phyloP scores from a whole-genome alignment of 768 basidiomycete genomes.

The Hericium alpestre region DNA sequence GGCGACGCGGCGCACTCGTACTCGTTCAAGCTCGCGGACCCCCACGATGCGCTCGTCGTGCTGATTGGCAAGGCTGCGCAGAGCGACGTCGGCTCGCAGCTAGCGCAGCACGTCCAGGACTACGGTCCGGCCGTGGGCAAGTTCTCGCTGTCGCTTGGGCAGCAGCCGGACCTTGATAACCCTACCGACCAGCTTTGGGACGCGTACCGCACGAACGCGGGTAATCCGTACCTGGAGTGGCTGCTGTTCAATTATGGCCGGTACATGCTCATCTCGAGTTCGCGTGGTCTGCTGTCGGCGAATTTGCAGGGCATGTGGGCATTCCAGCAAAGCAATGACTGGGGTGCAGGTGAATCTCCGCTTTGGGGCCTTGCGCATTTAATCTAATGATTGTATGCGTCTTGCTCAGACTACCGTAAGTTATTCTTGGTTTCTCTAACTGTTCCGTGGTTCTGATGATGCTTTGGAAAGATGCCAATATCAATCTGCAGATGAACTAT shows the following conservation, averaged over 20 bases:
- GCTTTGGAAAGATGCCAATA: slow-evolving; percentile 47
- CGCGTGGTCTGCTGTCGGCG: slow-evolving; percentile 52
- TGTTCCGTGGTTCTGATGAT: neutral
- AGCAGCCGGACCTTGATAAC: slow-evolving; percentile 37
- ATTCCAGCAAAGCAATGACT: slow-evolving; percentile 39
- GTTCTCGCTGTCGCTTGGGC: slow-evolving; percentile 53
- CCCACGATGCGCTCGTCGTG: slow-evolving; percentile 36
- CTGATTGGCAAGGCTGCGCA: slow-evolving; percentile 20
- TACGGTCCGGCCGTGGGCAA: slow-evolving; percentile 28
- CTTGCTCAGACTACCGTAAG: neutral
- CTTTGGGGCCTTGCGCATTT: neutral
- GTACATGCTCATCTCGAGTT: slow-evolving; percentile 53
- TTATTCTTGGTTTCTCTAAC: neutral
- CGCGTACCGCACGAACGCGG: slow-evolving; percentile 41
- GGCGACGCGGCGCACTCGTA: slow-evolving; percentile 46
- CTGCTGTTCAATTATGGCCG: slow-evolving; percentile 63
- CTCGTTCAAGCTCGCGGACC: slow-evolving; percentile 54
- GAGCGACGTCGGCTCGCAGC: slow-evolving; percentile 18
- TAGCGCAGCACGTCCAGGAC: slow-evolving; percentile 42
- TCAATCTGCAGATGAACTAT: slow-evolving; percentile 79
- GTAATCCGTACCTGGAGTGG: slow-evolving; percentile 65
- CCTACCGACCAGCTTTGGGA: slow-evolving; percentile 52
- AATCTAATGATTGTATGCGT: neutral
- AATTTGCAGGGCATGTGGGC: slow-evolving; percentile 74
- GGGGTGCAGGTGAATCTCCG: slow-evolving; percentile 32